Evolutionary conservation across 2,329 filamentous ascomycete genomes (phyloP), one percentile per base, ranked within the genome.

Genomic region (Canariomyces notabilis): DNA sequence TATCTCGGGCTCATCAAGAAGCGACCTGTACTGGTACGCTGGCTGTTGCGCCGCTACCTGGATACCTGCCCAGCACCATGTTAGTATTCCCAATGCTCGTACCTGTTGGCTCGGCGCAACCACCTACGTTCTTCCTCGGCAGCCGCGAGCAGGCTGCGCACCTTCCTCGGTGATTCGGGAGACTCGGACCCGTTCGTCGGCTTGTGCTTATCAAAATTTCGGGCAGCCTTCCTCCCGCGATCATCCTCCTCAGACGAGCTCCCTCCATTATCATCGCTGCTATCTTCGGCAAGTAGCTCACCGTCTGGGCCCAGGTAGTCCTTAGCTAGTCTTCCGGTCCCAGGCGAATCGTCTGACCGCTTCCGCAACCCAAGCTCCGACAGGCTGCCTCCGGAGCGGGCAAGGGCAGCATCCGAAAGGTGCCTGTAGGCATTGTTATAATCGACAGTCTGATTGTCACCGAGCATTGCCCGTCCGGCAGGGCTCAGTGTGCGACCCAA

Each of bases 81-180:
- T 59, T 52, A 67, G 66, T 46, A 26, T 48, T 36, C 4, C 16
- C 15, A 11, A 9, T 32, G 4, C 26, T 9, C 14, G 4, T 5
- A 12, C 8, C 6, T 12, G 12, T 20, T 23, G 4, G 14, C 20
- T 16, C 5, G 6, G 16, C 22, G 11, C 8, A 4, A 20, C 6
- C 23, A 75, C 85, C 61, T 73, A 87, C 88, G 78, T 62, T 91
- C 87, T 73, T 89, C 83, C 61, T 91, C 84, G 1, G 83, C 83
- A 6, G 85, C 85, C 32, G 83, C 85, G 43, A 90, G 68, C 46
- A 89, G 64, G 58, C 82, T 88, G 60, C 73, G 69, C 1, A 75
- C 70, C 56, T 71, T 72, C 48, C 67, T 66, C 4, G 54, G 58
- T 29, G 64, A 63, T 19, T 65, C 67, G 19, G 59, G 60, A 11